phyloP scores from a whole-genome alignment of 2,329 filamentous ascomycete genomes.

The Fusarium sp. region DNA sequence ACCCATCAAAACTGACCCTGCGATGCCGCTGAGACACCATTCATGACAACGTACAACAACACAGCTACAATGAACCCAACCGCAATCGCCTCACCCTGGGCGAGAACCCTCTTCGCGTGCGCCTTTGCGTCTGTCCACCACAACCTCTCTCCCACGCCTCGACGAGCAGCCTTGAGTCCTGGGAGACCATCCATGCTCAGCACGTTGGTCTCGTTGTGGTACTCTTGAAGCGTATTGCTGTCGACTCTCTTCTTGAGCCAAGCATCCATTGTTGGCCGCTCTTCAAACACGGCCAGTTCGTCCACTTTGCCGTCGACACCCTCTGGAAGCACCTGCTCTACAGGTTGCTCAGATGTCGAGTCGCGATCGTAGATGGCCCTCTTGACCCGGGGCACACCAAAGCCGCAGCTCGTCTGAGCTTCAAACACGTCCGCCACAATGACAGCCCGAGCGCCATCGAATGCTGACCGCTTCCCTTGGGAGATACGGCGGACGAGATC shows the following conservation, averaged over 20 bases:
- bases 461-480: conserved; percentile 51
- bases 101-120: conserved; percentile 41
- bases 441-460: conserved; percentile 68
- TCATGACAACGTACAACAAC: conserved; percentile 47
- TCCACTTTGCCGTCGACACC: conserved; percentile 44
- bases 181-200: conserved; percentile 70
- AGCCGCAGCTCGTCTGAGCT: conserved; percentile 76
- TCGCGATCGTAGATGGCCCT: conserved; percentile 53
- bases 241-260: conserved; percentile 63
- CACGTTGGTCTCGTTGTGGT: conserved; percentile 68
- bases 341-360: conserved; percentile 31
- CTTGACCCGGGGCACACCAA: conserved; percentile 68
- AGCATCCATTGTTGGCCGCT: conserved; percentile 67
- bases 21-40: conserved; percentile 36
- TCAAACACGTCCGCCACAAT: conserved; percentile 73
- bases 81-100: conserved; percentile 49
- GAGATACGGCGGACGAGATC: conserved; percentile 59
- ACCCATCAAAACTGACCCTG: conserved; percentile 27
- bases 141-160: conserved; percentile 61
- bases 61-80: conserved; percentile 50
- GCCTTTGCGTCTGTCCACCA: conserved; percentile 56
- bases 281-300: conserved; percentile 60
- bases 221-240: conserved; percentile 63
- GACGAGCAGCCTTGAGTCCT: conserved; percentile 66
- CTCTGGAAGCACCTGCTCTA: conserved; percentile 44